Evolutionary conservation across 345 rosid species (phyloP).

Genomic region (Excoecaria cochinchinensis): DNA sequence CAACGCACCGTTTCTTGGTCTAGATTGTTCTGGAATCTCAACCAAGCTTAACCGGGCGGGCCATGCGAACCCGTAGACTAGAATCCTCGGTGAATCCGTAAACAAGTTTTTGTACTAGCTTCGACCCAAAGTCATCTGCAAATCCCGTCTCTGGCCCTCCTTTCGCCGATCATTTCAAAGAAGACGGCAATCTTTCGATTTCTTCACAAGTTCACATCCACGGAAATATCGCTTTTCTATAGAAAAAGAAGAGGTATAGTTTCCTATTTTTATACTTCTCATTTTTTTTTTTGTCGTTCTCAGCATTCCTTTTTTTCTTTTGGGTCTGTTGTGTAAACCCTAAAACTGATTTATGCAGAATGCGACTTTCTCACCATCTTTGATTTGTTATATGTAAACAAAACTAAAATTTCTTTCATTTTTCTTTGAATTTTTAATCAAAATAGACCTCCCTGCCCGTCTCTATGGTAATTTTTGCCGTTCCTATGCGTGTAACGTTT

Average conservation of each 20-base stretch:
- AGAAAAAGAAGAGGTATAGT: not conserved
- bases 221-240: not conserved
- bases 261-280: not conserved
- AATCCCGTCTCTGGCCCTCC: not conserved
- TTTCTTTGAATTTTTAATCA: constrained; percentile 1
- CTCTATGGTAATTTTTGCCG: not conserved
- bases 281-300: not conserved
- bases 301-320: not conserved
- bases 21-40: constrained; percentile 17
- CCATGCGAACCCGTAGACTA: not conserved
- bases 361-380: not conserved
- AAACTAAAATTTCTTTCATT: not conserved
- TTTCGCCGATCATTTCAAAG: not conserved
- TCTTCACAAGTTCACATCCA: not conserved
- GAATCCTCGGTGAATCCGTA: constrained; percentile 2
- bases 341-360: not conserved
- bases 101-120: not conserved
- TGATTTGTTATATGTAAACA: not conserved
- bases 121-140: constrained; percentile 4
- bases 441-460: not conserved
- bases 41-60: not conserved
- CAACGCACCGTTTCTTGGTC: constrained; percentile 4
- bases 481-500: not conserved
- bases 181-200: not conserved
- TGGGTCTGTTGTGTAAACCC: not conserved